These are phyloP conservation scores for Yamadazyma atlantica DNA, from an alignment of 1,139 yeast species.

Conservation along the genomic window DNA sequence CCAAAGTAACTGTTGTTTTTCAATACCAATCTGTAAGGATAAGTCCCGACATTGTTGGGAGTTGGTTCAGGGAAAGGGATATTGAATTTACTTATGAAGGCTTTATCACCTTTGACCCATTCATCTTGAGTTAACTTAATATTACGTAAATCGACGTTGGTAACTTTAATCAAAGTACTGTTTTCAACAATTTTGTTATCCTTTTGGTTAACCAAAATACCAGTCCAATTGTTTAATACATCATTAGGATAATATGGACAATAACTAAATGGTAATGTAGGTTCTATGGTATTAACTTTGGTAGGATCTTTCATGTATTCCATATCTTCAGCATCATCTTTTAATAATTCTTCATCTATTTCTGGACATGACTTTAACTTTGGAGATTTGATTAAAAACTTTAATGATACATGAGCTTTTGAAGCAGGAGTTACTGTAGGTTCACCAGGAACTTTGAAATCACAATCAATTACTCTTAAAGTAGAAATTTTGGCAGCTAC, in stretches of 20 bases:
- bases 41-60: conserved; percentile 63
- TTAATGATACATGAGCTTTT: conserved; percentile 69
- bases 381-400: conserved; percentile 74
- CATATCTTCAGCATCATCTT: conserved; percentile 52
- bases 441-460: conserved; percentile 90
- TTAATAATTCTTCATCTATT: conserved; percentile 34
- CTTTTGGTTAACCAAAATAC: conserved; percentile 64
- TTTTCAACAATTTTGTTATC: conserved; percentile 77
- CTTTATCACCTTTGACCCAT: conserved; percentile 48
- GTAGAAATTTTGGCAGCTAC: conserved; percentile 70
- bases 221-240: conserved; percentile 62
- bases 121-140: conserved; percentile 49
- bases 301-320: conserved; percentile 74
- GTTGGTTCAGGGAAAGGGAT: conserved; percentile 71
- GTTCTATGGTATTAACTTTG: conserved; percentile 62
- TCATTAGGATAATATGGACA: conserved; percentile 74
- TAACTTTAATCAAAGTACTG: conserved; percentile 53
- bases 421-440: conserved; percentile 71
- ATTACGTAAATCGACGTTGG: conserved; percentile 56
- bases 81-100: conserved; percentile 68
- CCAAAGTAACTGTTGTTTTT: conserved; percentile 72
- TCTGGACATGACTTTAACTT: conserved; percentile 60
- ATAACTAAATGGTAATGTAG: conserved; percentile 58
- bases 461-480: conserved; percentile 67
- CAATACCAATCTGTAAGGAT: conserved; percentile 62